Percentiles rank a stretch among this genome's conserved stretches.
Evolutionary conservation across 2,329 filamentous ascomycete species (phyloP).

Genomic region (Penicillium sp.): DNA sequence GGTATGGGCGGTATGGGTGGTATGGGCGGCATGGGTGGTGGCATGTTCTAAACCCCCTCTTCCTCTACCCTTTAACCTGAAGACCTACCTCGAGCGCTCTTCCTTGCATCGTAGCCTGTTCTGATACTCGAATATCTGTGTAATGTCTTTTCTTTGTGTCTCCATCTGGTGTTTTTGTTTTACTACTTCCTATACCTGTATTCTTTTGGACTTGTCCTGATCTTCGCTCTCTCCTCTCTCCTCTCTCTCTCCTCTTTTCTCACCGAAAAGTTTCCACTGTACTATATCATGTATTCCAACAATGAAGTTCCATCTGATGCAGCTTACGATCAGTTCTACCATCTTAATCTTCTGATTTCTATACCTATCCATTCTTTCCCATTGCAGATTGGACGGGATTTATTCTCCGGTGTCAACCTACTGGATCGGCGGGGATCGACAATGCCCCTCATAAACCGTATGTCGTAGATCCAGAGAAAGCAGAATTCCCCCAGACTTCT

Average conservation of each 20-base stretch:
- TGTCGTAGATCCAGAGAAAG: too few species aligned
- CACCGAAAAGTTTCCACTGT: slow-evolving; percentile 24
- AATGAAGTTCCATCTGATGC: slow-evolving; percentile 10
- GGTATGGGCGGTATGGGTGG: slow-evolving; percentile 63
- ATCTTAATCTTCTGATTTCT: neutral
- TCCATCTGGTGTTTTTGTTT: slow-evolving; percentile 24
- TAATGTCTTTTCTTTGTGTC: slow-evolving; percentile 27
- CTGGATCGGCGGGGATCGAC: too few species aligned
- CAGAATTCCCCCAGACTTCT: too few species aligned
- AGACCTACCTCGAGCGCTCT: slow-evolving; percentile 28
- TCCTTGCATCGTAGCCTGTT: slow-evolving; percentile 38
- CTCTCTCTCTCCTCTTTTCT: slow-evolving; percentile 22
- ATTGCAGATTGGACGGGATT: too few species aligned
- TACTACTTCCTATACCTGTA: slow-evolving; percentile 25
- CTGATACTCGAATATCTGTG: slow-evolving; percentile 25
- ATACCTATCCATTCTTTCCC: too few species aligned
- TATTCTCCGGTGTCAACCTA: too few species aligned
- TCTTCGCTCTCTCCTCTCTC: slow-evolving; percentile 1
- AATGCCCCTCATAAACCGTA: too few species aligned
- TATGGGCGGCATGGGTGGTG: slow-evolving; percentile 62
- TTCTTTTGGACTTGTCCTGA: slow-evolving; percentile 17
- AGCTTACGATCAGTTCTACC: neutral
- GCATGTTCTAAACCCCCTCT: slow-evolving; percentile 59
- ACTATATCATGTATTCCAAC: slow-evolving; percentile 26
- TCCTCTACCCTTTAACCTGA: slow-evolving; percentile 3